These are phyloP conservation scores for Talaromyces proteolyticus DNA, from an alignment of 495 filamentous ascomycete species.

Conservation along the genomic window DNA sequence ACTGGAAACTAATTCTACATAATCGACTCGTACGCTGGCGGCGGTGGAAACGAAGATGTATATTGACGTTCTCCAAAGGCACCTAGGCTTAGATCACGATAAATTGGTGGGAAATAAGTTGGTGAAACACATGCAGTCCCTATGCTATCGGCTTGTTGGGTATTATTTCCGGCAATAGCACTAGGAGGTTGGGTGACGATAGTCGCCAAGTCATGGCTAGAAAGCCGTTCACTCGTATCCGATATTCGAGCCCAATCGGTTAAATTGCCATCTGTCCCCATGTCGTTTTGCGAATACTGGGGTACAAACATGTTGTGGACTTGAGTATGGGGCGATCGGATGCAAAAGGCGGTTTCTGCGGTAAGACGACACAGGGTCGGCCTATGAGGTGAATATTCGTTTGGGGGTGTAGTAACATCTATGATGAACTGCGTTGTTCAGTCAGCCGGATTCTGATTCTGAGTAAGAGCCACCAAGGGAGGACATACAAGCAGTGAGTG, in stretches of 20 bases:
- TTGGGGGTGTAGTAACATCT: conserved; percentile 3
- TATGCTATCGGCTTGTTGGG: no score
- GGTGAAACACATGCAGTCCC: no score
- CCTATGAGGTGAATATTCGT: not conserved
- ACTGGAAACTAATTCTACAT: not conserved
- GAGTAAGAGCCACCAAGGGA: not conserved
- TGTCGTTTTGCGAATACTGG: conserved; percentile 1
- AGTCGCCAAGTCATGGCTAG: no score
- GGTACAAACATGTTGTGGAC: not conserved
- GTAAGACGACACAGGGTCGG: conserved; percentile 4
- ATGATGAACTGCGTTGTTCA: not conserved
- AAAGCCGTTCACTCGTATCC: not conserved
- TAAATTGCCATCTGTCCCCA: not conserved
- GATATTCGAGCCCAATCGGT: not conserved
- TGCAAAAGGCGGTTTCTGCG: conserved; percentile 1
- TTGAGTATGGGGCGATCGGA: conserved; percentile 1
- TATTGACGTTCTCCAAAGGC: not conserved
- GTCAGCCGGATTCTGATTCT: not conserved
- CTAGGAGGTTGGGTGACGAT: no score
- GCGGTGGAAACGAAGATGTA: not conserved
- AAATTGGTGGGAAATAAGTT: no score
- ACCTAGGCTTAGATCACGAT: no score
- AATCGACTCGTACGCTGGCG: conserved; percentile 5
- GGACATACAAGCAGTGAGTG: conserved; percentile 1
- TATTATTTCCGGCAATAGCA: no score